phyloP scores from a whole-genome alignment of 257 asterid genomes.

The Jacaranda copaia region DNA sequence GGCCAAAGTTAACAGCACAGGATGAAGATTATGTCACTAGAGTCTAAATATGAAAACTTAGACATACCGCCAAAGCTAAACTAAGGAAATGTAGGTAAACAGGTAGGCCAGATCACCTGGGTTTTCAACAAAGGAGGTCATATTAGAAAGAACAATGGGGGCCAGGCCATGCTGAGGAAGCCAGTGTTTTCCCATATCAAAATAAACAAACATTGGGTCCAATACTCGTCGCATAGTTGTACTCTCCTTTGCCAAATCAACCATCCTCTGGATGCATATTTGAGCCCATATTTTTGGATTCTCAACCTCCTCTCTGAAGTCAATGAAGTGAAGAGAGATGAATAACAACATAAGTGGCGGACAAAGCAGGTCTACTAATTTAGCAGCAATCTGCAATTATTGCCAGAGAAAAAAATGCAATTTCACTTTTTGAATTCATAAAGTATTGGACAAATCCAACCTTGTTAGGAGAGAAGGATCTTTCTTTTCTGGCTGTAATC shows the following conservation, averaged over 20 bases:
- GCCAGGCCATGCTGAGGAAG: conserved; percentile 79
- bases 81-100: conserved; percentile 1
- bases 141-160: conserved; percentile 71
- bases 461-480: conserved; percentile 80
- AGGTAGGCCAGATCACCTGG: conserved; percentile 60
- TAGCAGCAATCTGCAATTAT: conserved; percentile 3
- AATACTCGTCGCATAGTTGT: conserved; percentile 86
- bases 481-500: conserved; percentile 75
- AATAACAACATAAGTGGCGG: neutral
- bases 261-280: conserved; percentile 91
- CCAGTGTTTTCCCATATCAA: conserved; percentile 83
- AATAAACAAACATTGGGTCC: conserved; percentile 87
- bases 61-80: conserved; percentile 1
- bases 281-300: conserved; percentile 92
- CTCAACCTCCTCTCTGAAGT: conserved; percentile 83
- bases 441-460: conserved; percentile 45
- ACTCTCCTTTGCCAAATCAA: conserved; percentile 88
- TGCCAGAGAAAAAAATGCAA: neutral
- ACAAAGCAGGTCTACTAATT: too few species aligned
- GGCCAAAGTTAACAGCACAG: too few species aligned
- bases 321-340: conserved; percentile 28
- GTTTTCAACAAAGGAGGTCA: conserved; percentile 77
- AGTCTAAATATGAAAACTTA: neutral
- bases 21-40: too few species aligned
- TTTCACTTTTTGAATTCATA: neutral